Evolutionary conservation across 768 basidiomycete species (phyloP).

Genomic region (Hericium coralloides): DNA sequence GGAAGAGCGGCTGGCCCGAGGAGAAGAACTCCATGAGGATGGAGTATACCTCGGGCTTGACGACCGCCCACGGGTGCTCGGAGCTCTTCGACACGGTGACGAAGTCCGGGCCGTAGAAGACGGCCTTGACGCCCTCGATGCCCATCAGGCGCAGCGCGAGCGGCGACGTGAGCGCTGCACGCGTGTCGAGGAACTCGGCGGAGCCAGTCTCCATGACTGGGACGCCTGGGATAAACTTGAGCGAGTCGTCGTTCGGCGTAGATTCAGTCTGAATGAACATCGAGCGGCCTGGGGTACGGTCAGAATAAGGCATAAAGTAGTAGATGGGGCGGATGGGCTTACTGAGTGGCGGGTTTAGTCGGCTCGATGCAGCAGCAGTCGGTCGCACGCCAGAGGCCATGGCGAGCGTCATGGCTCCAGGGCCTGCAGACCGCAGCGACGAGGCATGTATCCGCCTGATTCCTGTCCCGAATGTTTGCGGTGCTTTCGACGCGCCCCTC

Average conservation of each 20-base stretch:
- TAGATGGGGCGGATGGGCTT: constrained; percentile 7
- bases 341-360: constrained; percentile 26
- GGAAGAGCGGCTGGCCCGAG: constrained; percentile 80
- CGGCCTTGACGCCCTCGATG: constrained; percentile 77
- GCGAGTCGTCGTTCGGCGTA: constrained; percentile 94
- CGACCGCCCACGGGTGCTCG: constrained; percentile 76
- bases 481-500: no score
- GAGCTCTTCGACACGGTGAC: constrained; percentile 91
- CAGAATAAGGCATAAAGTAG: background rate
- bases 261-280: constrained; percentile 99
- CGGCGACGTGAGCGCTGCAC: constrained; percentile 80
- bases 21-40: constrained; percentile 97
- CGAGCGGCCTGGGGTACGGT: constrained; percentile 45
- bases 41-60: constrained; percentile 96
- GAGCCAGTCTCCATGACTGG: constrained; percentile 83
- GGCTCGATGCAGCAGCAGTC: background rate
- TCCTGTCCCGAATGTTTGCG: no score
- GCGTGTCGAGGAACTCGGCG: constrained; percentile 90
- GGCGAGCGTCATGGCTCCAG: constrained; percentile 4
- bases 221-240: constrained; percentile 95
- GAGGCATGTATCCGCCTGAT: background rate
- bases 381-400: constrained; percentile 5
- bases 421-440: background rate
- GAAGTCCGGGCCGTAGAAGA: constrained; percentile 98
- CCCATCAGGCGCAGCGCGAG: constrained; percentile 94